Evolutionary conservation across 495 filamentous ascomycete species (phyloP).

Genomic region (Penicillium cosmopolitanum): DNA sequence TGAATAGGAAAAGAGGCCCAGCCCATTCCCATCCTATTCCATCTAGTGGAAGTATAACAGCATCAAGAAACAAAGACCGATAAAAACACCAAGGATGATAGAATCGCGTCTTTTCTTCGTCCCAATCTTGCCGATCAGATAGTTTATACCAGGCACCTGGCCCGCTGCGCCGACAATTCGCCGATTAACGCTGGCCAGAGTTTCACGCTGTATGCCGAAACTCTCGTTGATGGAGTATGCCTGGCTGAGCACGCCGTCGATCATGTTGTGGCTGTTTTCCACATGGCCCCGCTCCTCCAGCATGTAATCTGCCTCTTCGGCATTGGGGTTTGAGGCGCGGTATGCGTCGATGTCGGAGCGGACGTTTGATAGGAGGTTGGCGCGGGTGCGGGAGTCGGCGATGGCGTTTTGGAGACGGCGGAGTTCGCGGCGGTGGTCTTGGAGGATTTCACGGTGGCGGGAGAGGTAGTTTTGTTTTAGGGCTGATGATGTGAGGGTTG

Average conservation of each 20-base stretch:
- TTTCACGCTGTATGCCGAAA: constrained; percentile 86
- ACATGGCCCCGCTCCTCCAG: constrained; percentile 83
- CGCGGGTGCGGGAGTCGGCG: constrained; percentile 74
- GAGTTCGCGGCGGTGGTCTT: constrained; percentile 85
- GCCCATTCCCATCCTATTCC: not conserved
- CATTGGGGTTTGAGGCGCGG: constrained; percentile 76
- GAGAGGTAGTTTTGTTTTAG: constrained; percentile 93
- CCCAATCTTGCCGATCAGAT: constrained; percentile 90
- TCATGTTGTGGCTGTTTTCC: constrained; percentile 84
- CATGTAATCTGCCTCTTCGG: constrained; percentile 94
- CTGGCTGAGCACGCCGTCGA: constrained; percentile 90
- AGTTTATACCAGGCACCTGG: constrained; percentile 91
- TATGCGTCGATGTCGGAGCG: constrained; percentile 91
- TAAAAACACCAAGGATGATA: constrained; percentile 86
- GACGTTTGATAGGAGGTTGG: constrained; percentile 89
- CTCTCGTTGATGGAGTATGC: constrained; percentile 96
- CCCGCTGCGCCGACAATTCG: constrained; percentile 86
- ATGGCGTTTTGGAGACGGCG: constrained; percentile 69
- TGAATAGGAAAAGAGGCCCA: no score
- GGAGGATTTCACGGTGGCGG: constrained; percentile 87
- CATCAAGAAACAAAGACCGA: constrained; percentile 88
- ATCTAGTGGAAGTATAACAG: constrained; percentile 77
- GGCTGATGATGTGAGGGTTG: constrained; percentile 83
- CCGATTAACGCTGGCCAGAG: constrained; percentile 80
- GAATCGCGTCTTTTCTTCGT: constrained; percentile 94